A percentile compares a stretch with the other conserved stretches of the same genome.
Conservation (phyloP, 208 protist species). For the Spongospora subterranea region DNA sequence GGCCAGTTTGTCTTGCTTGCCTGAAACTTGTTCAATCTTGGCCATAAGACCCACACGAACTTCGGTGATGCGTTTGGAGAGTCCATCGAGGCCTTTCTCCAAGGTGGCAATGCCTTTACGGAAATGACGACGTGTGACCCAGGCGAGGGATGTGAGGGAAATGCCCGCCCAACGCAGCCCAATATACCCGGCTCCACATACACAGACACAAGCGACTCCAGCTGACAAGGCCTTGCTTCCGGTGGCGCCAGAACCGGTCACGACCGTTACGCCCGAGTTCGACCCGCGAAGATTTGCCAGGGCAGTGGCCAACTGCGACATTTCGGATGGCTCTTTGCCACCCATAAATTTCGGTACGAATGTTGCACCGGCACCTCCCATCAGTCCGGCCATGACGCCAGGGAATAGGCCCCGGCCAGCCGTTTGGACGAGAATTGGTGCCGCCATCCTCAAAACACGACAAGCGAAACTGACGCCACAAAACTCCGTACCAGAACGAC, state of each 20-base stretch:
- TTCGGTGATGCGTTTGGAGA: neutral
- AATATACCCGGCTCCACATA: neutral
- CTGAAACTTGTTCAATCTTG: neutral
- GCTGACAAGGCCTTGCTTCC: neutral
- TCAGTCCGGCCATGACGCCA: neutral
- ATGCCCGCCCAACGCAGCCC: neutral
- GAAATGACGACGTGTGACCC: neutral
- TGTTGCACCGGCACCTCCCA: neutral
- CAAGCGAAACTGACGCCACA: too few relatives aligned
- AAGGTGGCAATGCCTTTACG: neutral
- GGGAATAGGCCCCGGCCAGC: neutral
- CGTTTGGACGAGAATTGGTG: neutral
- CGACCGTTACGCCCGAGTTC: neutral
- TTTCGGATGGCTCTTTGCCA: neutral
- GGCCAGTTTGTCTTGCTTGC: neutral
- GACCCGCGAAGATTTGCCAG: neutral
- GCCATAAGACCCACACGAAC: neutral
- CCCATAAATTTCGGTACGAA: neutral
- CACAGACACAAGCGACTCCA: neutral
- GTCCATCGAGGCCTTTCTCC: neutral
- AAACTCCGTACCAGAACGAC: too few relatives aligned
- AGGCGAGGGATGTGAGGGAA: neutral
- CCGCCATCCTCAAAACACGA: neutral
- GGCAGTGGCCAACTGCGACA: neutral
- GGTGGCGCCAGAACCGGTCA: neutral